Percentiles rank a stretch among this genome's conserved stretches.
These are phyloP conservation scores for Xylariales sp. DNA, from an alignment of 2,329 filamentous ascomycete genomes.

Conservation along the genomic window DNA sequence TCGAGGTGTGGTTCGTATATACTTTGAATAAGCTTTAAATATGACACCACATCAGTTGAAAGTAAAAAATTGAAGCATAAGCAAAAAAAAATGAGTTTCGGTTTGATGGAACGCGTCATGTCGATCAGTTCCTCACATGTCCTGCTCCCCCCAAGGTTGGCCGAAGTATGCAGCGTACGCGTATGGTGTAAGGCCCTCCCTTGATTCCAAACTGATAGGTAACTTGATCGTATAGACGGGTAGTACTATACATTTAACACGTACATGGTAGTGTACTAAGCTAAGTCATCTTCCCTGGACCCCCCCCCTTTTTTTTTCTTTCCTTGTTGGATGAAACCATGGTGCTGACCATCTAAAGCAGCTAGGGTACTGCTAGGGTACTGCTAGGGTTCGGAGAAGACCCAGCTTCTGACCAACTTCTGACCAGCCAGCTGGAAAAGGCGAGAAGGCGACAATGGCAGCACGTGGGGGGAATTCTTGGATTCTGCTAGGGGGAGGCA, in stretches of 20 bases:
- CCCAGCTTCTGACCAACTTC: no score
- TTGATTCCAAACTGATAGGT: background rate
- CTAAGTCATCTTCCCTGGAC: background rate
- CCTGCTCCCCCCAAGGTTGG: background rate
- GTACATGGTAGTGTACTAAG: no score
- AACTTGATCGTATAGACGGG: background rate
- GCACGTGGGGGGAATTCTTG: slow-evolving; percentile 32
- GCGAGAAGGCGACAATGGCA: background rate
- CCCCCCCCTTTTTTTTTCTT: slow-evolving; percentile 14
- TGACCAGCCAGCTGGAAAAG: slow-evolving; percentile 2
- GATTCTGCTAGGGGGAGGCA: no score
- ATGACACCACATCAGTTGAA: slow-evolving; percentile 3
- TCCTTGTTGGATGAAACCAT: slow-evolving; percentile 15
- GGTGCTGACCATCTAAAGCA: slow-evolving; percentile 14
- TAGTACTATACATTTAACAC: background rate
- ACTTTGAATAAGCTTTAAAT: background rate
- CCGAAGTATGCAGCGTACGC: slow-evolving; percentile 16
- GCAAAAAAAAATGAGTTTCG: slow-evolving; percentile 17
- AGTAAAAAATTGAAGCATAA: slow-evolving; percentile 1
- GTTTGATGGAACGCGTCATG: slow-evolving; percentile 34
- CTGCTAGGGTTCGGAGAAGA: no score
- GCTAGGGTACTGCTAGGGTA: background rate
- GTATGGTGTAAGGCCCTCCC: background rate
- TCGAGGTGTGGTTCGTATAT: background rate
- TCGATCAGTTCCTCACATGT: slow-evolving; percentile 8